Base-by-base conservation (phyloP, 345 rosid genomes). In the Combretum micranthum region DNA sequence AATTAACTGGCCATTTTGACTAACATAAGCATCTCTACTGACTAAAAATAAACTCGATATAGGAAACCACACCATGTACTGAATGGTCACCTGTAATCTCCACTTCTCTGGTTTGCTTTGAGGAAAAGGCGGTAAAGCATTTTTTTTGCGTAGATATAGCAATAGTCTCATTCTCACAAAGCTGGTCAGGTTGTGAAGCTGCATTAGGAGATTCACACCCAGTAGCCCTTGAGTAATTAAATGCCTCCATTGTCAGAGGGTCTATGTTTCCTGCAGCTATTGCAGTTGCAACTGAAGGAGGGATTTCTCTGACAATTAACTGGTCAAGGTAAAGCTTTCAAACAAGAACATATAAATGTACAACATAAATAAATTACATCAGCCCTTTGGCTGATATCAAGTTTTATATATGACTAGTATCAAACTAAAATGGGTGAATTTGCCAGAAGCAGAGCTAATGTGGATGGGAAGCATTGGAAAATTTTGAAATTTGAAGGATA, bases 221-320 rank as follows among this genome's bases (percentile, higher is more conserved):
- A 22, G 80, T 64, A 51, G 57, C 69, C 26, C 72, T 63, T 13
- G 54, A 57, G 62, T 37, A 65, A 69, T 75, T 71, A 56, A 85
- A 88, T 55, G 95, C 90, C 69, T 80, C 76, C 98, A 85, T 80
- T 65, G 56, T 76, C 49, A 45, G 53, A 3, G 96, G 96, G 68
- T 91, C 82, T 63, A 87, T 66, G 50, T 61, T 72, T 56, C 98
- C 96, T 66, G 83, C 77, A 12, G 92, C 98, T 65, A 91, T 76
- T 50, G 92, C 95, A 67, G 69, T 49, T 39, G 85, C 92, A 64
- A 84, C 68, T 18, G 92, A 83, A 55, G 94, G 71, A 21, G 95
- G 73, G 44, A 88, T 71, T 42, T 85, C 85, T 70, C 98, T 91
- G 76, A 50, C 26, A 53, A 50, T 50, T 42, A 44, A 51, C 5